These are phyloP conservation scores for Phoenix roebelenii DNA, from an alignment of 176 grass and related monocot genomes.

Conservation along the genomic window DNA sequence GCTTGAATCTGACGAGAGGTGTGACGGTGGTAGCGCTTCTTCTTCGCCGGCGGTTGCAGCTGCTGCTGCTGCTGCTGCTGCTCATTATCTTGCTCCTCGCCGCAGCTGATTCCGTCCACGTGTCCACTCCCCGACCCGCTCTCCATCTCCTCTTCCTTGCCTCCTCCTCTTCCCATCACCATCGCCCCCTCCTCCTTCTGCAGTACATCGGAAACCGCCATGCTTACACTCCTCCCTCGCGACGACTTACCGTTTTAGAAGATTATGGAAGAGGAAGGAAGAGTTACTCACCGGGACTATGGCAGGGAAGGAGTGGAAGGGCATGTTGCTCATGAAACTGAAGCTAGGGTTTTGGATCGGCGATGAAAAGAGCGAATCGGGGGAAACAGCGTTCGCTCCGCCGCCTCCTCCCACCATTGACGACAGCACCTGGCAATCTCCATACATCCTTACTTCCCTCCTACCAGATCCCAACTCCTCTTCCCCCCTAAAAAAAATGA, in stretches of 20 bases:
- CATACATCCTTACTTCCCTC: conserved; percentile 48
- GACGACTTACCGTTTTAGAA: too few relatives aligned
- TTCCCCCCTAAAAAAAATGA: too few relatives aligned
- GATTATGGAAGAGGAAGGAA: conserved; percentile 22
- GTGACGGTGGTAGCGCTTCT: conserved; percentile 98
- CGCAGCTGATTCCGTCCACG: conserved; percentile 71
- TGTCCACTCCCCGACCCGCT: conserved; percentile 73
- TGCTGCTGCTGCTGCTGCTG: conserved; percentile 4
- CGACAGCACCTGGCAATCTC: conserved; percentile 91
- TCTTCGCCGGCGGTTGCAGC: conserved; percentile 35
- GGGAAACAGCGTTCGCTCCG: conserved; percentile 26
- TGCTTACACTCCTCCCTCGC: too few relatives aligned
- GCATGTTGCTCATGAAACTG: conserved; percentile 49
- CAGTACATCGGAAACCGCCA: not conserved
- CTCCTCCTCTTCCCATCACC: conserved; percentile 27
- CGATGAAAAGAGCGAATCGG: conserved; percentile 55
- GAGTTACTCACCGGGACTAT: conserved; percentile 13
- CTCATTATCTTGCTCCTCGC: conserved; percentile 58
- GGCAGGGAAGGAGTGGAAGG: conserved; percentile 53
- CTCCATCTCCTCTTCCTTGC: conserved; percentile 86
- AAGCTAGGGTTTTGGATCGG: conserved; percentile 54
- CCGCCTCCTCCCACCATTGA: conserved; percentile 50
- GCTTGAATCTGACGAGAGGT: conserved; percentile 96
- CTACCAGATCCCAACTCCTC: too few relatives aligned
- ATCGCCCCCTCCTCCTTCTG: conserved; percentile 65